Evolutionary conservation across 1,284 basidiomycete species (phyloP).

Genomic region (Ustilago trichophora): DNA sequence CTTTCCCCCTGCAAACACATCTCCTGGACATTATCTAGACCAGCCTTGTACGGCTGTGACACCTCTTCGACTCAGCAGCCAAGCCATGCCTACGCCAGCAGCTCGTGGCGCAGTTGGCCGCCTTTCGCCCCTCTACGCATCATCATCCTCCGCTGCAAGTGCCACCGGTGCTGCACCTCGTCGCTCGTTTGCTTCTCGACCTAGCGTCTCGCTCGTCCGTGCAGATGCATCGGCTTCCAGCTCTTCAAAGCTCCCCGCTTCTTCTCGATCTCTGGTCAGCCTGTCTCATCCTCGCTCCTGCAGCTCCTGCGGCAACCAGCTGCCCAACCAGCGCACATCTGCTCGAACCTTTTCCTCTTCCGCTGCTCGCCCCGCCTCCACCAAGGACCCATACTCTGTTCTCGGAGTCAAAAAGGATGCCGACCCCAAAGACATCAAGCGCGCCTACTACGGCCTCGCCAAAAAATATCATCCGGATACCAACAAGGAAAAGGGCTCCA

Average conservation of each 20-base stretch:
- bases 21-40: too few species aligned
- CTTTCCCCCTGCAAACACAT: too few species aligned
- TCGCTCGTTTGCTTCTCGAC: conserved; percentile 11
- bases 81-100: conserved; percentile 23
- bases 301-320: conserved; percentile 22
- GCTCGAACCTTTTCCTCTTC: conserved; percentile 28
- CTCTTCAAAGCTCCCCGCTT: conserved; percentile 12
- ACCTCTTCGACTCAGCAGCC: too few species aligned
- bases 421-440: conserved; percentile 89
- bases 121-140: conserved; percentile 18
- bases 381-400: conserved; percentile 91
- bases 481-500: conserved; percentile 88
- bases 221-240: not conserved
- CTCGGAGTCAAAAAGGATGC: conserved; percentile 89
- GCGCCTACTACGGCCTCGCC: conserved; percentile 96
- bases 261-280: conserved; percentile 34
- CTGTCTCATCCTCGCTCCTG: conserved; percentile 16
- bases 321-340: not conserved
- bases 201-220: not conserved
- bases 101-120: conserved; percentile 28
- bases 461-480: conserved; percentile 98
- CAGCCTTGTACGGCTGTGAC: too few species aligned
- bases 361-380: conserved; percentile 8
- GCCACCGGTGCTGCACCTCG: conserved; percentile 4
- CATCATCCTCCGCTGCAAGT: conserved; percentile 18